Conservation (phyloP, 1,284 basidiomycete genomes). For the Mycena sp. region DNA sequence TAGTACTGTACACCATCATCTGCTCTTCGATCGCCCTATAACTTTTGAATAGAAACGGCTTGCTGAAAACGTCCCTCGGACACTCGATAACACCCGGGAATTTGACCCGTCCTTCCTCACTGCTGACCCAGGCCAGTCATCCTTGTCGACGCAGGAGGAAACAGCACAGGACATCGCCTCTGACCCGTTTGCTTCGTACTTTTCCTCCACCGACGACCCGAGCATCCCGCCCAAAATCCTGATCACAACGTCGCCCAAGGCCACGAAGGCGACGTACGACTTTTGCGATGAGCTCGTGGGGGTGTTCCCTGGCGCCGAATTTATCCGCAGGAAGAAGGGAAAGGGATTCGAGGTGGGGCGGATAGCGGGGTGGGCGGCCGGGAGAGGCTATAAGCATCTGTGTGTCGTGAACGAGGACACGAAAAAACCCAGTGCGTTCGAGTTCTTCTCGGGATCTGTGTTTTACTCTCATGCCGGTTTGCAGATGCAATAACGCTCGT, state of each 20-base stretch:
- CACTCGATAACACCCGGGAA: slow-evolving; percentile 93
- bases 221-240: slow-evolving; percentile 84
- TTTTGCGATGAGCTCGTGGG: slow-evolving; percentile 93
- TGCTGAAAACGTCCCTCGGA: slow-evolving; percentile 87
- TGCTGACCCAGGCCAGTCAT: slow-evolving; percentile 73
- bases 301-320: slow-evolving; percentile 95
- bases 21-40: not conserved
- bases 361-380: slow-evolving; percentile 94
- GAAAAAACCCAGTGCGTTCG: slow-evolving; percentile 86
- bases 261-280: slow-evolving; percentile 84
- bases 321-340: slow-evolving; percentile 90
- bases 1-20: slow-evolving; percentile 37
- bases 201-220: slow-evolving; percentile 71
- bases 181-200: slow-evolving; percentile 79
- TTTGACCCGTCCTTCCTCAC: slow-evolving; percentile 88
- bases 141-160: slow-evolving; percentile 60
- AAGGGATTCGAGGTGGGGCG: slow-evolving; percentile 94
- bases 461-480: slow-evolving; percentile 1
- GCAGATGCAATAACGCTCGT: slow-evolving; percentile 93
- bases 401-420: slow-evolving; percentile 96
- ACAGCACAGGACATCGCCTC: slow-evolving; percentile 72
- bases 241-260: slow-evolving; percentile 90
- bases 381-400: slow-evolving; percentile 88
- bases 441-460: too few species aligned
- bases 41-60: slow-evolving; percentile 78